phyloP scores from a whole-genome alignment of 176 grass and related monocot species.

The Triticum monococcum region DNA sequence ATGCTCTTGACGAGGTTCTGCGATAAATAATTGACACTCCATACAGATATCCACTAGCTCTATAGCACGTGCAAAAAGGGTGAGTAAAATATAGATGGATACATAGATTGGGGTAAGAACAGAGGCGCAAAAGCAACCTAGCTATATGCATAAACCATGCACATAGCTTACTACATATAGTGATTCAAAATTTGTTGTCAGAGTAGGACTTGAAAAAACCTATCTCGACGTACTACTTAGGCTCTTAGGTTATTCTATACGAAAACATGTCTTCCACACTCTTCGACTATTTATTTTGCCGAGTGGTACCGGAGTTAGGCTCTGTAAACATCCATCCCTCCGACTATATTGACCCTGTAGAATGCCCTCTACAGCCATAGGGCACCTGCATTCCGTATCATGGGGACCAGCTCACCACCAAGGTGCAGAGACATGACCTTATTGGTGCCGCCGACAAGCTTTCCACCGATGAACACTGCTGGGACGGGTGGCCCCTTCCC shows the following conservation, averaged over 20 bases:
- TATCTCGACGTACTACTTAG: neutral
- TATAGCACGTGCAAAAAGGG: neutral
- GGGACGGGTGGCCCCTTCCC: slow-evolving; percentile 39
- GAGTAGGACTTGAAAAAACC: slow-evolving; percentile 16
- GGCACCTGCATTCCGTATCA: slow-evolving; percentile 49
- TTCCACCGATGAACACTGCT: slow-evolving; percentile 56
- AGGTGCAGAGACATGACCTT: slow-evolving; percentile 69
- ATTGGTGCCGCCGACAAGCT: slow-evolving; percentile 54
- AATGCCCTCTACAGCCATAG: slow-evolving; percentile 51
- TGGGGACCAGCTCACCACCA: slow-evolving; percentile 45
- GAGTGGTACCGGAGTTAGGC: neutral
- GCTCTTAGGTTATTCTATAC: neutral
- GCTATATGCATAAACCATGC: neutral
- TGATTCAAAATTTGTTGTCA: neutral
- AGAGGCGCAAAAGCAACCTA: neutral
- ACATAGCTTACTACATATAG: neutral
- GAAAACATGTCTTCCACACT: neutral
- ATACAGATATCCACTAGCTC: too few species aligned
- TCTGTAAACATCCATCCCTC: neutral
- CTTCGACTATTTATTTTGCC: neutral
- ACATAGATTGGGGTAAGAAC: neutral
- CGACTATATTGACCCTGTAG: too few species aligned
- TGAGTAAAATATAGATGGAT: neutral
- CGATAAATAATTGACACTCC: too few species aligned
- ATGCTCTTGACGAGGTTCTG: too few species aligned